phyloP scores from a whole-genome alignment of 2,329 filamentous ascomycete species.

The Paraconiothyrium brasiliense region DNA sequence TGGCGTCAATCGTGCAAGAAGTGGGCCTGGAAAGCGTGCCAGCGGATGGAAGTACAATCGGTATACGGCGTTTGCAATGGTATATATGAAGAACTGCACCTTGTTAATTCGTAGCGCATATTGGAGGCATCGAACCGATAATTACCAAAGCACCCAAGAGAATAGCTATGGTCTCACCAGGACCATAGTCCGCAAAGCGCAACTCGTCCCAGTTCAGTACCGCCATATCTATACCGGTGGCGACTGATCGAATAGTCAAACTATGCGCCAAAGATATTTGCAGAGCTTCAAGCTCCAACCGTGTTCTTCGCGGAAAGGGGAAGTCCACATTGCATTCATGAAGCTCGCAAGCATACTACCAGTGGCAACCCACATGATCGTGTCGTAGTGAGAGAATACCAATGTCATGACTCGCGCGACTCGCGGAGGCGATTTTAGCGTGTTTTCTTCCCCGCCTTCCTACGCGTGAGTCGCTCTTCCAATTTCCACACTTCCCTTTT shows the following conservation, averaged over 20 bases:
- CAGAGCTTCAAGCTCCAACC: background rate
- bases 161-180: slow-evolving; percentile 8
- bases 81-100: slow-evolving; percentile 16
- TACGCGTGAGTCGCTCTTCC: background rate
- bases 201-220: slow-evolving; percentile 22
- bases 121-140: background rate
- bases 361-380: background rate
- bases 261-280: no score
- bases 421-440: no score
- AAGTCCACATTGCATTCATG: background rate
- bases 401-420: background rate
- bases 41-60: slow-evolving; percentile 34
- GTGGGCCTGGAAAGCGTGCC: slow-evolving; percentile 32
- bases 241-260: background rate
- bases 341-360: background rate
- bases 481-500: background rate
- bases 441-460: background rate
- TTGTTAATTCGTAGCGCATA: background rate
- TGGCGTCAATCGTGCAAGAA: slow-evolving; percentile 21
- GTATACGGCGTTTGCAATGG: slow-evolving; percentile 23
- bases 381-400: background rate
- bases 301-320: background rate
- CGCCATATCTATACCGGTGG: slow-evolving; percentile 12
- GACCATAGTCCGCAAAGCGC: slow-evolving; percentile 20
- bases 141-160: slow-evolving; percentile 12